Base-by-base conservation (phyloP, 345 rosid species). In the Geranium rotundifolium region DNA sequence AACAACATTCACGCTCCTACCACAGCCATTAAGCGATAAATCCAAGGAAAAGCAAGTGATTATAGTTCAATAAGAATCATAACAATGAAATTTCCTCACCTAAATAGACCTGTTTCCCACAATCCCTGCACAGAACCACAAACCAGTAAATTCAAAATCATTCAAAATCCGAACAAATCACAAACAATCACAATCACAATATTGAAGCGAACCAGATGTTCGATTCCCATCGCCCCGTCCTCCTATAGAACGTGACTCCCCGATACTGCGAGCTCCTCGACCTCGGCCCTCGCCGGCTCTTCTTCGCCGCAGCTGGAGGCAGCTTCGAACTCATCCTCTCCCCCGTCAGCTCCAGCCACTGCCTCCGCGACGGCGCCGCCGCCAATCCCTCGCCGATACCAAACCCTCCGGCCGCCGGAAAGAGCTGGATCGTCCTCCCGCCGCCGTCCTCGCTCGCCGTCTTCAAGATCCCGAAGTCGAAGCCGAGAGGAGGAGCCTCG, bases 191-290 rank as follows among this genome's bases (percentile, higher is more conserved):
- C n/a, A n/a, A n/a, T n/a, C n/a, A n/a, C n/a, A n/a, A n/a, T n/a
- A n/a, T 18, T 2, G 12, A 17, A 12, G 71, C 76, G 8, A 55
- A 90, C 99, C 99, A 93, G 62, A 93, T 93, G 75, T 93, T 97
- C 61, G 99, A 93, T 71, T 93, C 99, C 99, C 99, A 93, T 67
- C 99, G 80, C 59, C 99, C 99, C 17, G 99, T 93, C 65, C 99
- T 80, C 76, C 99, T 82, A 72, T 93, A 93, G 68, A 86, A 93
- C 52, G 99, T 93, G 58, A 93, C 99, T 7, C 99, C 99, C 50
- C 99, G 80, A 66, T 88, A 93, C 71, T 93, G 99, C 14, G 99
- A 93, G 75, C 99, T 93, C 64, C 95, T 80, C 7, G 99, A 93
- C 68, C 99, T 76, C 46, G 99, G 99, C n/a, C 97, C 99, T 37